Conservation (phyloP, 495 filamentous ascomycete species). For the Podospora anserina region DNA sequence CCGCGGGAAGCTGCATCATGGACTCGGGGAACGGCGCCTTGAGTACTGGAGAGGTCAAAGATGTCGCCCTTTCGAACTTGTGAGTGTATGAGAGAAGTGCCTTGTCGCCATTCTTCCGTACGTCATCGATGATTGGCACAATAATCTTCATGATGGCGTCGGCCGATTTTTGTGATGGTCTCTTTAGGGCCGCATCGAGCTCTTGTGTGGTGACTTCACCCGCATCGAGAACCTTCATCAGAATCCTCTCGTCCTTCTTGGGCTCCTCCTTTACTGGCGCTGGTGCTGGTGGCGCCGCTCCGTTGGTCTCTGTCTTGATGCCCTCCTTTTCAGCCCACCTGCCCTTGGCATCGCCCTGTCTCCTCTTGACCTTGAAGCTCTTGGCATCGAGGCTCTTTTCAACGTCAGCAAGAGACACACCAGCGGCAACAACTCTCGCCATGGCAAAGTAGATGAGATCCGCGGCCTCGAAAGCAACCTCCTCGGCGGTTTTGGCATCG, state of each 20-base stretch:
- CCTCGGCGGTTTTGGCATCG: conserved; percentile 72
- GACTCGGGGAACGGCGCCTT: conserved; percentile 78
- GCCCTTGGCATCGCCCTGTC: conserved; percentile 90
- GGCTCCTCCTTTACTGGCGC: conserved; percentile 39
- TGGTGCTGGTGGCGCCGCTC: conserved; percentile 41
- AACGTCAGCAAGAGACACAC: conserved; percentile 80
- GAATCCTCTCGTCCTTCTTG: conserved; percentile 61
- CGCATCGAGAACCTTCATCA: conserved; percentile 75
- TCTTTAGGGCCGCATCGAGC: conserved; percentile 68
- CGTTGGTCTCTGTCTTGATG: conserved; percentile 50
- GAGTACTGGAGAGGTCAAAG: conserved; percentile 81
- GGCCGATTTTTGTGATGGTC: conserved; percentile 88
- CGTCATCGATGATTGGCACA: conserved; percentile 82
- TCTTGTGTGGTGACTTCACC: conserved; percentile 55
- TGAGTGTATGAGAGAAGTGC: conserved; percentile 88
- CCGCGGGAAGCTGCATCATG: conserved; percentile 77
- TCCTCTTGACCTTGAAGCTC: conserved; percentile 85
- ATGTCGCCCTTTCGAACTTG: conserved; percentile 94
- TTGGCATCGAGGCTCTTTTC: conserved; percentile 91
- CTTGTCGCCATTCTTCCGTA: conserved; percentile 76
- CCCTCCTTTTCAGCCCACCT: conserved; percentile 81
- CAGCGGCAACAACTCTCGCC: conserved; percentile 77
- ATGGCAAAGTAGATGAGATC: conserved; percentile 95
- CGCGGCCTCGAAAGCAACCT: conserved; percentile 89
- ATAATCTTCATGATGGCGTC: conserved; percentile 88